These are phyloP conservation scores for Hypoxylon sp. DNA, from an alignment of 2,329 filamentous ascomycete species.

Conservation along the genomic window DNA sequence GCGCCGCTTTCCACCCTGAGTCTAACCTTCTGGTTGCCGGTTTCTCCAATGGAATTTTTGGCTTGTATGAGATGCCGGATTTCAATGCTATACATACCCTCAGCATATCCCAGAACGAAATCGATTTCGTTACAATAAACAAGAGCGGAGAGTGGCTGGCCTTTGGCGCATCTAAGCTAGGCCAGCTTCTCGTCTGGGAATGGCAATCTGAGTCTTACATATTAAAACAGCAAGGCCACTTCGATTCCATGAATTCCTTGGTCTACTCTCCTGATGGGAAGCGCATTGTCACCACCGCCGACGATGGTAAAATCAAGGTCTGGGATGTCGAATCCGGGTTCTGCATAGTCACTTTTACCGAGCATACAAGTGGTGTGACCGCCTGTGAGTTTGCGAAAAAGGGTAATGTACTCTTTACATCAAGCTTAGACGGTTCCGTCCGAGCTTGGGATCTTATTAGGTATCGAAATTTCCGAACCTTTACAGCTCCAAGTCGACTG, in stretches of 20 bases:
- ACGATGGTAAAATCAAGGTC: constrained; percentile 98
- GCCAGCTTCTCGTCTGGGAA: constrained; percentile 98
- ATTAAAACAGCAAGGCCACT: constrained; percentile 96
- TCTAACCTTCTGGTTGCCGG: constrained; percentile 95
- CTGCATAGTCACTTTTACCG: constrained; percentile 97
- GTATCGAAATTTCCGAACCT: constrained; percentile 97
- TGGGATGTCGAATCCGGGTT: constrained; percentile 98
- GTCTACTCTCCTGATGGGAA: constrained; percentile 95
- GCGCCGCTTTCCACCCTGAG: constrained; percentile 85
- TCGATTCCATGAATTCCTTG: constrained; percentile 93
- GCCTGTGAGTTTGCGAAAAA: constrained; percentile 94
- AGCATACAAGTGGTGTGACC: constrained; percentile 93
- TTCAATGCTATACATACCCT: constrained; percentile 93
- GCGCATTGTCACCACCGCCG: constrained; percentile 89
- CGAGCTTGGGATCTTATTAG: constrained; percentile 95
- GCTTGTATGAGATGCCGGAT: constrained; percentile 92
- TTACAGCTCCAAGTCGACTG: constrained; percentile 89
- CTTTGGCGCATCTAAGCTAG: constrained; percentile 93
- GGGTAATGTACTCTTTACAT: constrained; percentile 94
- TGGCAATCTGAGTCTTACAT: constrained; percentile 99
- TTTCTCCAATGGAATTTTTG: constrained; percentile 94
- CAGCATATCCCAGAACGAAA: constrained; percentile 96
- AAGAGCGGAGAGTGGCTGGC: constrained; percentile 96
- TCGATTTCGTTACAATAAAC: constrained; percentile 94
- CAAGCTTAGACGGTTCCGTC: constrained; percentile 92